Percentiles rank a stretch among this genome's conserved stretches.
Evolutionary conservation across 2,329 filamentous ascomycete species (phyloP).

Genomic region (Aspergillus pseudonomiae): DNA sequence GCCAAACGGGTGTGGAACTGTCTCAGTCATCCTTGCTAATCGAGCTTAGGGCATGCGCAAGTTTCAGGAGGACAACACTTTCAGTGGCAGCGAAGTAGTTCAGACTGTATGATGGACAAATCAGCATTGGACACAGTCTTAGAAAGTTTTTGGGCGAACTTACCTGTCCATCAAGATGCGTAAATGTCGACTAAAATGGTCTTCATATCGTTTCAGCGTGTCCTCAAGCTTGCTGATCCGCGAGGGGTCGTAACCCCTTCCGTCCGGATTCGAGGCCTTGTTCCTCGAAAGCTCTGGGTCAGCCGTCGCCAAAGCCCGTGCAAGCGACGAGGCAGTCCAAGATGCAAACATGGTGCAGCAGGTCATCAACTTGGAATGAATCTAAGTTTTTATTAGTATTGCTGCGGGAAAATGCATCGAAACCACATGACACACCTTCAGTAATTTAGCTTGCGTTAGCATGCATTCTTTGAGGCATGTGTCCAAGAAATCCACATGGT

Average conservation of each 20-base stretch:
- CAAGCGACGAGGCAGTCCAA: constrained; percentile 79
- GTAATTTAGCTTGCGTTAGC: constrained; percentile 92
- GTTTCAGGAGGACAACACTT: constrained; percentile 86
- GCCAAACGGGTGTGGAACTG: background rate
- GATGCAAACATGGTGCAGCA: constrained; percentile 93
- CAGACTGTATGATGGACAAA: constrained; percentile 45
- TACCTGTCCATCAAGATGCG: constrained; percentile 88
- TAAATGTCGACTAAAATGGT: constrained; percentile 87
- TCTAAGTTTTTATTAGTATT: constrained; percentile 56
- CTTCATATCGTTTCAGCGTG: constrained; percentile 87
- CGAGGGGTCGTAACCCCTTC: constrained; percentile 57
- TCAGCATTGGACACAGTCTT: background rate
- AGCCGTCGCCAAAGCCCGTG: constrained; percentile 78
- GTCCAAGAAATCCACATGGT: constrained; percentile 96
- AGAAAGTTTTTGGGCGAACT: constrained; percentile 3
- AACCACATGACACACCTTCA: constrained; percentile 66
- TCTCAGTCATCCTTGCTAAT: constrained; percentile 47
- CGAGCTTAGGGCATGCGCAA: constrained; percentile 53
- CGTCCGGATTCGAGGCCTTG: constrained; percentile 32
- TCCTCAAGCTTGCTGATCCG: constrained; percentile 79
- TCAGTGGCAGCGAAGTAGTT: constrained; percentile 98
- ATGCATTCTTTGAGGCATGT: constrained; percentile 99
- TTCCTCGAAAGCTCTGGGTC: constrained; percentile 70
- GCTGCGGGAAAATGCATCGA: background rate
- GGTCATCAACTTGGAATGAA: constrained; percentile 95